Base-by-base conservation (phyloP, 2,329 filamentous ascomycete genomes). In the Coniochaeta pulveracea region DNA sequence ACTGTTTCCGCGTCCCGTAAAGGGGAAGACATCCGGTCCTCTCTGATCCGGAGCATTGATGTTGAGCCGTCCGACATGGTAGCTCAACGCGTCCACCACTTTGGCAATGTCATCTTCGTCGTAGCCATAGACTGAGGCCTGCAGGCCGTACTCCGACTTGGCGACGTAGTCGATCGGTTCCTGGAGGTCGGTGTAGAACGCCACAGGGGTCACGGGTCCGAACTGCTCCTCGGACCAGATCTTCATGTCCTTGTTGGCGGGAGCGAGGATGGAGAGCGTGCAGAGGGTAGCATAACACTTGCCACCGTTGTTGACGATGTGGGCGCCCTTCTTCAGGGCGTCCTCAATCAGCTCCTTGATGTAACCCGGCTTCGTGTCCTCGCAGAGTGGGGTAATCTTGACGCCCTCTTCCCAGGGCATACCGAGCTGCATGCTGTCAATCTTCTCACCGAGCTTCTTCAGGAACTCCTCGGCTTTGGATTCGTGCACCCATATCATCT, bases 301-400 rank as follows among this genome's bases (percentile, higher is more conserved):
- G n/a, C 28, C 28, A 14, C 28, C 28, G 11, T 31, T 22, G 18
- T 31, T 31, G 28, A 31, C 28, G n/a, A 31, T 31, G n/a, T 31
- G 28, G 8, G 28, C 28, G 19, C 28, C 28, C 18, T 31, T 31
- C 9, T 31, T 31, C 17, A 31, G 28, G 8, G 28, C 28, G 18
- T 31, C 28, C 18, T 19, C 28, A 19, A 31, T 31, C n/a, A 31
- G 28, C 28, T 31, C 28, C 28, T 31, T 31, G 9, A 31, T 19
- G 15, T 31, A 31, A 6, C n/a, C 28, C 18, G 28, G 28, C 28
- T 31, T 31, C 3, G 10, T 8, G 28, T 31, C 28, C 18, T 31
- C 28, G 12, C 28, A 31, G 18, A 31, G 28, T 4, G 28, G 28
- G 7, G 28, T 31, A 19, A 31, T 31, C 19, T 31, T 31, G 18